Evolutionary conservation across 108 stramenopile species (phyloP).

Genomic region (Aureococcus anophagefferens): DNA sequence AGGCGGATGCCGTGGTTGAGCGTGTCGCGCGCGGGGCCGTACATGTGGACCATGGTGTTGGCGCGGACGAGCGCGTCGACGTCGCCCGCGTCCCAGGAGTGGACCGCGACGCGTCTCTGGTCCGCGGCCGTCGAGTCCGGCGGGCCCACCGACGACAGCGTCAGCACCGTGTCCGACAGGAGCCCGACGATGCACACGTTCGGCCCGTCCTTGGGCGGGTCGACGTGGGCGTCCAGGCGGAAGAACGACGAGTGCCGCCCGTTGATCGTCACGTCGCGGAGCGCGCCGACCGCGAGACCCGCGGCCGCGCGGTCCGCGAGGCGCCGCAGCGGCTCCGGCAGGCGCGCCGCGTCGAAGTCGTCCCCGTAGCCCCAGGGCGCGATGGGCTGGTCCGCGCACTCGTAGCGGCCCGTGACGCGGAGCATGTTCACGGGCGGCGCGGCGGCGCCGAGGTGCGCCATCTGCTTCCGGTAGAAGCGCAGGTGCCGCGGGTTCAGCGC

Average conservation of each 20-base stretch:
- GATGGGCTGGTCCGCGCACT: background rate
- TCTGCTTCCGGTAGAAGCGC: background rate
- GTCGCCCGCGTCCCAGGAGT: background rate
- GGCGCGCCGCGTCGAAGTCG: background rate
- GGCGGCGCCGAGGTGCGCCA: background rate
- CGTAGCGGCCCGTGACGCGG: background rate
- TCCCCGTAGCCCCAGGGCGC: background rate
- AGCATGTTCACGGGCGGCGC: background rate
- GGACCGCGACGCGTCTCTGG: background rate
- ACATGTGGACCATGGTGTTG: background rate
- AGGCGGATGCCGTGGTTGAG: background rate
- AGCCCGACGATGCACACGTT: background rate
- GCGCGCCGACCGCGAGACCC: background rate
- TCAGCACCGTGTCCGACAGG: background rate
- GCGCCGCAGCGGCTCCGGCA: background rate
- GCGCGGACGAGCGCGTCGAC: background rate
- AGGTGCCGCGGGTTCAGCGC: background rate
- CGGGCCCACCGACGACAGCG: background rate
- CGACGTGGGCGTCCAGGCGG: background rate
- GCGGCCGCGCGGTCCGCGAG: background rate
- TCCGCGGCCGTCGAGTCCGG: background rate
- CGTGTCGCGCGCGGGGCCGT: background rate
- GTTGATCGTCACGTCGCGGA: slow-evolving; percentile 5
- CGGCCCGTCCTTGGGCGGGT: background rate
- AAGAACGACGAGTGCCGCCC: background rate